A percentile compares a stretch with the other conserved stretches of the same genome.
Evolutionary conservation across 306 rosid genomes (phyloP).

Genomic region (Citrullus amarus): DNA sequence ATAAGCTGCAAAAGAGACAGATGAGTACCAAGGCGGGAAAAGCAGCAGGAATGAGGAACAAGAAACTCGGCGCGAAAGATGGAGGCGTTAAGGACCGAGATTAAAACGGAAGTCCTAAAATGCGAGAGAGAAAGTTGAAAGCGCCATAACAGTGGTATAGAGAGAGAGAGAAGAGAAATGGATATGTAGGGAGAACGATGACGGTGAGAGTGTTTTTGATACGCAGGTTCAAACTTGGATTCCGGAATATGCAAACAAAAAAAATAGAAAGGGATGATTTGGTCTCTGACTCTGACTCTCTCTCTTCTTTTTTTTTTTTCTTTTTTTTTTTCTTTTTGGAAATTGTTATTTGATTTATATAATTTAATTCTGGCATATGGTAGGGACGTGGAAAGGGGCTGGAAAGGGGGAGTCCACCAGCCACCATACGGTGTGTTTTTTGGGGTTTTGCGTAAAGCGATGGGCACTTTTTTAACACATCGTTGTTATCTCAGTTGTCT

Average conservation of each 20-base stretch:
- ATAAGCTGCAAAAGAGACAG: neutral
- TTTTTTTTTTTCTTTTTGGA: too few relatives aligned
- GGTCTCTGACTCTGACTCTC: neutral
- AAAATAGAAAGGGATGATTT: neutral
- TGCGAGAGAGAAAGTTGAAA: neutral
- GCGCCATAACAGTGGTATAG: neutral
- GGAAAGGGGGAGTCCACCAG: neutral
- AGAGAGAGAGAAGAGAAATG: neutral
- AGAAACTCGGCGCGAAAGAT: neutral
- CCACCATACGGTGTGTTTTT: neutral
- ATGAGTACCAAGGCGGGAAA: neutral
- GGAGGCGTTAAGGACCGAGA: conserved; percentile 2
- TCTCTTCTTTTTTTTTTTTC: neutral
- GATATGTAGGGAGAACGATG: neutral
- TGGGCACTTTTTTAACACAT: neutral
- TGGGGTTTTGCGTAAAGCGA: neutral
- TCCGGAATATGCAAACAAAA: conserved; percentile 11
- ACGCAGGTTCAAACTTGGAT: neutral
- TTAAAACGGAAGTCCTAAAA: neutral
- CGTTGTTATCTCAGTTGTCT: neutral
- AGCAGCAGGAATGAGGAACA: neutral
- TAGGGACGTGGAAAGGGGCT: neutral
- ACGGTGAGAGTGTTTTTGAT: neutral
- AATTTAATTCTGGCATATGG: neutral
- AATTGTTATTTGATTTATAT: neutral